Percentiles rank a stretch among this genome's conserved stretches.
Conservation (phyloP, 306 rosid genomes). For the Glycyrrhiza uralensis region DNA sequence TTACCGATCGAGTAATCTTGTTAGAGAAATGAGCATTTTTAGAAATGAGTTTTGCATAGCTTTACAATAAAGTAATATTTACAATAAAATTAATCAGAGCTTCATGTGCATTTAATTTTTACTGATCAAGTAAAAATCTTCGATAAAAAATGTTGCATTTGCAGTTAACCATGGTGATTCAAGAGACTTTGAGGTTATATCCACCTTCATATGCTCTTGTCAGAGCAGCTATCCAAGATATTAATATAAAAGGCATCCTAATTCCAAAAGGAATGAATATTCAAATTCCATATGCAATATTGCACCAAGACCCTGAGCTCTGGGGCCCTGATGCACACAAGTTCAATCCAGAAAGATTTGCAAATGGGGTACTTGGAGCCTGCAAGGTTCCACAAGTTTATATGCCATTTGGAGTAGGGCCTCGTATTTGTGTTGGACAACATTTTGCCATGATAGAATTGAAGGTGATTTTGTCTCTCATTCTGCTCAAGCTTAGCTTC, state of each 20-base stretch:
- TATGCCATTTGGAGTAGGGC: constrained; percentile 52
- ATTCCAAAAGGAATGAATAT: too few species aligned
- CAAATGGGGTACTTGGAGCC: constrained; percentile 60
- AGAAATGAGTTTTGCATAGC: too few species aligned
- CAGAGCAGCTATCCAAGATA: constrained; percentile 40
- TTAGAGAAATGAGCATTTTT: too few species aligned
- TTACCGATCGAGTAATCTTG: too few species aligned
- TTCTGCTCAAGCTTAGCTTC: constrained; percentile 22
- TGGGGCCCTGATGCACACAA: constrained; percentile 57
- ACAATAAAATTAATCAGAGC: too few species aligned
- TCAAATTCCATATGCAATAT: constrained; percentile 41
- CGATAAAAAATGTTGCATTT: neutral
- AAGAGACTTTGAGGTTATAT: constrained; percentile 60
- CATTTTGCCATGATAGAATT: constrained; percentile 50
- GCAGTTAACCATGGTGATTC: constrained; percentile 69
- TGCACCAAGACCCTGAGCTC: constrained; percentile 39
- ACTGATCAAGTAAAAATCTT: neutral
- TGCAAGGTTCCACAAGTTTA: constrained; percentile 45
- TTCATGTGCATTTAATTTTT: neutral
- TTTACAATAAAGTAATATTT: too few species aligned
- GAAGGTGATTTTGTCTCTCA: constrained; percentile 40
- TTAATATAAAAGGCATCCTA: too few species aligned
- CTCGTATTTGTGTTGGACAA: constrained; percentile 51
- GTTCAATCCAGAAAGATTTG: constrained; percentile 59
- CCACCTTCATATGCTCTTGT: constrained; percentile 37